Conservation (phyloP, 1,139 yeast genomes). For the Candida glucosophila region DNA sequence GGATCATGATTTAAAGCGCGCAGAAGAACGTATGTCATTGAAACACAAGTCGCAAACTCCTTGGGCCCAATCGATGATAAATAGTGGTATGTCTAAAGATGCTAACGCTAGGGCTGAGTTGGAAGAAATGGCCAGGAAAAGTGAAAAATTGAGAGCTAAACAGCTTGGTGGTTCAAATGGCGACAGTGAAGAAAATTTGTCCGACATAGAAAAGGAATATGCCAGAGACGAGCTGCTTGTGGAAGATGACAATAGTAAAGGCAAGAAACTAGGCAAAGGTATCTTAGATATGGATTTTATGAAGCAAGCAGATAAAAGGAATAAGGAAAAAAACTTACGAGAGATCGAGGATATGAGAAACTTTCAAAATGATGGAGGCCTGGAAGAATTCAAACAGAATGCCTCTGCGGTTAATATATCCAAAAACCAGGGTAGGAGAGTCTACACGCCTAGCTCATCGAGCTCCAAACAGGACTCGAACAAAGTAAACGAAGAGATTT, state of each 20-base stretch:
- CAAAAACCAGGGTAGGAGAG: slow-evolving; percentile 71
- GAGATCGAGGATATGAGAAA: slow-evolving; percentile 44
- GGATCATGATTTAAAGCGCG: slow-evolving; percentile 66
- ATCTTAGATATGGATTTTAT: slow-evolving; percentile 90
- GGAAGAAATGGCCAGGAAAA: slow-evolving; percentile 89
- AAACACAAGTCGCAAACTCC: slow-evolving; percentile 81
- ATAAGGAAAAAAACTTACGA: slow-evolving; percentile 45
- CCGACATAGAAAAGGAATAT: slow-evolving; percentile 45
- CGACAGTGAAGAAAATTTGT: slow-evolving; percentile 39
- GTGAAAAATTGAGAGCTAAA: slow-evolving; percentile 67
- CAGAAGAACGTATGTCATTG: slow-evolving; percentile 85
- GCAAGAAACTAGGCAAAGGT: slow-evolving; percentile 65
- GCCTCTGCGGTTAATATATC: slow-evolving; percentile 36
- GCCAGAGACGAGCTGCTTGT: slow-evolving; percentile 25
- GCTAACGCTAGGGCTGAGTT: slow-evolving; percentile 75
- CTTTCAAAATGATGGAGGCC: slow-evolving; percentile 35
- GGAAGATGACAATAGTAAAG: slow-evolving; percentile 21
- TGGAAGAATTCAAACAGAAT: slow-evolving; percentile 24
- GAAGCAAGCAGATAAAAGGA: slow-evolving; percentile 74
- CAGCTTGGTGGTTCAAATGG: slow-evolving; percentile 63
- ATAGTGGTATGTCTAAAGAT: slow-evolving; percentile 85
- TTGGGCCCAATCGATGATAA: slow-evolving; percentile 90
- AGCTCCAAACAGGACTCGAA: slow-evolving; percentile 34
- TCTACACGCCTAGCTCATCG: slow-evolving; percentile 65
- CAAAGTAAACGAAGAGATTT: slow-evolving; percentile 29